Evolutionary conservation across 1,284 basidiomycete genomes (phyloP).

Genomic region (Macrocystidia cucumis): DNA sequence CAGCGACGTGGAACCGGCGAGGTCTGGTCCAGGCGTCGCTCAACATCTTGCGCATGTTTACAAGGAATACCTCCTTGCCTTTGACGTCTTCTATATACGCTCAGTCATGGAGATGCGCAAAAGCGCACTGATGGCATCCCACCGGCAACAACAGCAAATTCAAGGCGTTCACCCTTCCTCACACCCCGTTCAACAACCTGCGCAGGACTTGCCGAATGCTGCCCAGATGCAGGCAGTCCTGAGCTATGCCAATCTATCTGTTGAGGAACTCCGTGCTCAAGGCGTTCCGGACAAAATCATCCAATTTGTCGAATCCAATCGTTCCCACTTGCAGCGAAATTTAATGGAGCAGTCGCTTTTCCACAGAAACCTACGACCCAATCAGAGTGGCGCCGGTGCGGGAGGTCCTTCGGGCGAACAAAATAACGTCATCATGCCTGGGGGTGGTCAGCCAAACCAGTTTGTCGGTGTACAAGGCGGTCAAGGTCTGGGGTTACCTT

Average conservation of each 20-base stretch:
- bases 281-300: slow-evolving; percentile 47
- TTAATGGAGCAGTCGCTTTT: slow-evolving; percentile 34
- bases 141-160: too few relatives aligned
- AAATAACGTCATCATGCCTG: too few relatives aligned
- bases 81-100: slow-evolving; percentile 47
- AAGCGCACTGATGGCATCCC: slow-evolving; percentile 15
- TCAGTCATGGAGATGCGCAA: slow-evolving; percentile 22
- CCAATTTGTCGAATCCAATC: slow-evolving; percentile 46
- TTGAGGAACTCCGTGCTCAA: slow-evolving; percentile 42
- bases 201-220: slow-evolving; percentile 16
- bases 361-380: slow-evolving; percentile 17
- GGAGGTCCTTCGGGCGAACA: too few relatives aligned
- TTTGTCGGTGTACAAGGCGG: too few relatives aligned
- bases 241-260: slow-evolving; percentile 32
- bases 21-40: slow-evolving; percentile 50
- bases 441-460: too few relatives aligned
- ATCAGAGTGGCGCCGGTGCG: too few relatives aligned
- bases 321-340: slow-evolving; percentile 35
- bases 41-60: slow-evolving; percentile 54
- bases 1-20: slow-evolving; percentile 44
- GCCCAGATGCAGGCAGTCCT: slow-evolving; percentile 33
- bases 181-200: too few relatives aligned
- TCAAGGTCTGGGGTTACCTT: too few relatives aligned
- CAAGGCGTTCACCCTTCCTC: too few relatives aligned
- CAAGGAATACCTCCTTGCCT: slow-evolving; percentile 43